phyloP scores from a whole-genome alignment of 2,329 filamentous ascomycete genomes.

The Nemania abortiva region DNA sequence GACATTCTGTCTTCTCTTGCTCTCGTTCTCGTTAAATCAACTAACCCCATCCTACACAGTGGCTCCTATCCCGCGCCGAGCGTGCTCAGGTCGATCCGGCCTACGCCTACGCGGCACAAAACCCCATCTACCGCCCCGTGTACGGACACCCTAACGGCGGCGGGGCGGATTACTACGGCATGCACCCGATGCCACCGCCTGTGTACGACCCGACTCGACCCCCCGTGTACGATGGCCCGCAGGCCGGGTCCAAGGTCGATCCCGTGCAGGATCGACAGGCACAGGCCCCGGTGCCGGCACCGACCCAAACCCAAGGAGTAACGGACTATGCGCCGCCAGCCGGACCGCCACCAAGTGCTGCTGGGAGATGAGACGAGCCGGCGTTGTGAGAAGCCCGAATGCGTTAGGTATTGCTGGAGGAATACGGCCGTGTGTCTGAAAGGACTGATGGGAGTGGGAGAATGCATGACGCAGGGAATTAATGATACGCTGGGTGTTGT shows the following conservation, averaged over 20 bases:
- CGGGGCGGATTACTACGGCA: slow-evolving; percentile 56
- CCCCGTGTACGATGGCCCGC: slow-evolving; percentile 65
- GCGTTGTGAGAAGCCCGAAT: not conserved
- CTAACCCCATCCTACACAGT: slow-evolving; percentile 53
- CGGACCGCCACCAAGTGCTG: slow-evolving; percentile 60
- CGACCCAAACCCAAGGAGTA: slow-evolving; percentile 31
- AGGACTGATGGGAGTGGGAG: not conserved
- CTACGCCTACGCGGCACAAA: slow-evolving; percentile 59
- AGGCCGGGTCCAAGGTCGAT: slow-evolving; percentile 66
- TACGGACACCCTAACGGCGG: slow-evolving; percentile 44
- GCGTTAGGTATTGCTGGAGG: not conserved
- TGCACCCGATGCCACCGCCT: slow-evolving; percentile 67
- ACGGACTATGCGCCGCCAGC: slow-evolving; percentile 58
- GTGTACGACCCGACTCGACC: slow-evolving; percentile 70
- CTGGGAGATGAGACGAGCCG: slow-evolving; percentile 29
- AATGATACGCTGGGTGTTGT: not conserved
- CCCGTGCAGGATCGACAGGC: slow-evolving; percentile 58
- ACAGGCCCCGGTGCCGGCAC: not conserved
- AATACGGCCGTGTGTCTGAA: not conserved
- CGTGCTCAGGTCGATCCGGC: slow-evolving; percentile 62
- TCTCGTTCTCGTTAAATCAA: slow-evolving; percentile 19
- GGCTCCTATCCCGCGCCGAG: slow-evolving; percentile 62
- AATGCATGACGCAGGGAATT: not conserved
- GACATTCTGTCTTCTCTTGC: slow-evolving; percentile 3
- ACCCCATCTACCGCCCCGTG: slow-evolving; percentile 53